A percentile compares a stretch with the other conserved stretches of the same genome.
These are phyloP conservation scores for Cryptococcus wingfieldii DNA, from an alignment of 1,284 basidiomycete genomes.

Conservation along the genomic window DNA sequence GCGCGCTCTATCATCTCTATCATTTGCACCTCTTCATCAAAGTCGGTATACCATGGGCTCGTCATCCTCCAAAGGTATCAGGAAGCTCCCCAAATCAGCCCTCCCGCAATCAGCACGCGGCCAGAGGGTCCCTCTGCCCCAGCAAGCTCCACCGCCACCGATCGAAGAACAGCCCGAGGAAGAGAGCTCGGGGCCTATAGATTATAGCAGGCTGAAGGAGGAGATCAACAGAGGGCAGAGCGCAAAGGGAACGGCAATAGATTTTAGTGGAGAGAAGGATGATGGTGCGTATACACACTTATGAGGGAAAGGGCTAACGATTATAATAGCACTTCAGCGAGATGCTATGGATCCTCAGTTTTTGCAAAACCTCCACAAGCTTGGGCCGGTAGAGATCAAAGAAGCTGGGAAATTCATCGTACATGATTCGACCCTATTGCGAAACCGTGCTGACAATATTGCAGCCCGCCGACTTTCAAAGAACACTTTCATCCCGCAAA, in stretches of 20 bases:
- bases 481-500: constrained; percentile 38
- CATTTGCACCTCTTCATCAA: too few species aligned
- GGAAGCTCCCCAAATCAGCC: constrained; percentile 16
- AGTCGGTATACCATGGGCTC: constrained; percentile 12
- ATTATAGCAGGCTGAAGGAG: background rate
- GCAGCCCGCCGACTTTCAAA: constrained; percentile 38
- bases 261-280: constrained; percentile 45
- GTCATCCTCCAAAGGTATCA: constrained; percentile 15
- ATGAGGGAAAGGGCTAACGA: background rate
- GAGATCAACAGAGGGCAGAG: background rate
- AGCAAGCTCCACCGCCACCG: constrained; percentile 4
- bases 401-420: constrained; percentile 61
- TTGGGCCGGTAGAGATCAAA: constrained; percentile 66
- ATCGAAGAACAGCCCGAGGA: constrained; percentile 3
- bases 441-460: background rate
- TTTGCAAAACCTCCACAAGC: constrained; percentile 61
- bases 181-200: background rate
- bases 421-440: constrained; percentile 29
- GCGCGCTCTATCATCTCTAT: too few species aligned
- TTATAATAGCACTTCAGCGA: constrained; percentile 57
- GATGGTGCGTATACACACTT: constrained; percentile 28
- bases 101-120: background rate
- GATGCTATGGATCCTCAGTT: constrained; percentile 74
- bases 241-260: background rate
- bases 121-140: background rate